Evolutionary conservation across 169 alveolate genomes (phyloP).

Genomic region (Theileria parva): DNA sequence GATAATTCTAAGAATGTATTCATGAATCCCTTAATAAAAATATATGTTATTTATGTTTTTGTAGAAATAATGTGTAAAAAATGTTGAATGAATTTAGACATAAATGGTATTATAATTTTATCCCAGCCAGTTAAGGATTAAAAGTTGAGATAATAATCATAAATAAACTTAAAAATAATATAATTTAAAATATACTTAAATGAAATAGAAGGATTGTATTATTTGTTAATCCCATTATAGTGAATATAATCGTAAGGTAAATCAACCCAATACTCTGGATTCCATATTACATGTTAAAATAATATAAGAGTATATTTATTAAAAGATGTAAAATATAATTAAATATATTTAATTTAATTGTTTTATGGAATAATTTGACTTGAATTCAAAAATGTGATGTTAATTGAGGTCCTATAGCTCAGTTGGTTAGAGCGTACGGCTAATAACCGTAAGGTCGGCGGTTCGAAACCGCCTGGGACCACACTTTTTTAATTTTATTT

Average conservation of each 20-base stretch:
- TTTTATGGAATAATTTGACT: not conserved
- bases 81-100: not conserved
- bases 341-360: not conserved
- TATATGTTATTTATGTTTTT: no score
- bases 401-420: slow-evolving; percentile 91
- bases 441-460: slow-evolving; percentile 97
- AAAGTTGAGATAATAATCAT: no score
- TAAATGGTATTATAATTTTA: no score
- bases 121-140: not conserved
- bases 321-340: not conserved
- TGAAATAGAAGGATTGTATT: not conserved
- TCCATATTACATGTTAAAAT: not conserved
- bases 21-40: no score
- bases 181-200: no score
- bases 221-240: not conserved
- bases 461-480: slow-evolving; percentile 98
- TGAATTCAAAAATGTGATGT: not conserved
- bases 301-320: not conserved
- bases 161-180: no score
- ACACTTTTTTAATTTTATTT: slow-evolving; percentile 17
- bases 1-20: not conserved
- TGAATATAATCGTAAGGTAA: not conserved
- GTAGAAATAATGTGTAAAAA: no score
- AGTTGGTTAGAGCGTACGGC: slow-evolving; percentile 98
- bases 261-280: not conserved